These are phyloP conservation scores for Cladosporium halotolerans DNA, from an alignment of 2,329 filamentous ascomycete genomes.

Conservation along the genomic window DNA sequence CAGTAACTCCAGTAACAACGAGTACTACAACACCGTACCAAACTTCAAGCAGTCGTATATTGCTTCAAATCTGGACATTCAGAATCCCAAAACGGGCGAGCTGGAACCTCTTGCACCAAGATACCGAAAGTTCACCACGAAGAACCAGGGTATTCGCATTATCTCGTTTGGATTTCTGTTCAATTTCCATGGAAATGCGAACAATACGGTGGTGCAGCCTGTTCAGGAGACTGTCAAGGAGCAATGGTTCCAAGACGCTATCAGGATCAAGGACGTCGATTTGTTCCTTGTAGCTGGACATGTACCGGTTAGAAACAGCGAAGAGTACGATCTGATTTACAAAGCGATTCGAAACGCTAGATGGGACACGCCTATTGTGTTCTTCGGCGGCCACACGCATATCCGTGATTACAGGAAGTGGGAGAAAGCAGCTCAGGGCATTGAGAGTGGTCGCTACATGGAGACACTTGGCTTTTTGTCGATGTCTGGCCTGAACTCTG, in stretches of 20 bases:
- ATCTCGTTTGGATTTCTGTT: slow-evolving; percentile 92
- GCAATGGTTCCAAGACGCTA: slow-evolving; percentile 80
- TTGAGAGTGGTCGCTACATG: slow-evolving; percentile 87
- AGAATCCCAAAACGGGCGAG: slow-evolving; percentile 64
- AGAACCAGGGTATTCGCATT: slow-evolving; percentile 76
- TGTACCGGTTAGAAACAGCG: slow-evolving; percentile 67
- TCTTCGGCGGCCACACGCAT: slow-evolving; percentile 87
- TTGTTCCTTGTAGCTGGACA: slow-evolving; percentile 83
- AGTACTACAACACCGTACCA: slow-evolving; percentile 73
- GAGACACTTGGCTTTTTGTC: slow-evolving; percentile 95
- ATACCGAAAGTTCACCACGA: slow-evolving; percentile 85
- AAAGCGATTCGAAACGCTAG: slow-evolving; percentile 69
- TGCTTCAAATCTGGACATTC: slow-evolving; percentile 88
- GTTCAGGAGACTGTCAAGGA: slow-evolving; percentile 77
- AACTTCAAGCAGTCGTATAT: slow-evolving; percentile 76
- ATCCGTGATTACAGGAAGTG: slow-evolving; percentile 78
- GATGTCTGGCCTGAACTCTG: slow-evolving; percentile 57
- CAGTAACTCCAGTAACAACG: slow-evolving; percentile 66
- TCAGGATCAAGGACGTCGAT: slow-evolving; percentile 72
- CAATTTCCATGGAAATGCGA: slow-evolving; percentile 83
- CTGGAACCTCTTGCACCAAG: slow-evolving; percentile 70
- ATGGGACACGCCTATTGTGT: slow-evolving; percentile 78
- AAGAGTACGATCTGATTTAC: slow-evolving; percentile 72
- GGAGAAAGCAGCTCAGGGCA: slow-evolving; percentile 68
- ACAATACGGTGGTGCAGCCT: slow-evolving; percentile 78